Percentiles rank a stretch among this genome's conserved stretches.
These are phyloP conservation scores for Kalaharituber pfeilii DNA, from an alignment of 2,329 filamentous ascomycete genomes.

Conservation along the genomic window DNA sequence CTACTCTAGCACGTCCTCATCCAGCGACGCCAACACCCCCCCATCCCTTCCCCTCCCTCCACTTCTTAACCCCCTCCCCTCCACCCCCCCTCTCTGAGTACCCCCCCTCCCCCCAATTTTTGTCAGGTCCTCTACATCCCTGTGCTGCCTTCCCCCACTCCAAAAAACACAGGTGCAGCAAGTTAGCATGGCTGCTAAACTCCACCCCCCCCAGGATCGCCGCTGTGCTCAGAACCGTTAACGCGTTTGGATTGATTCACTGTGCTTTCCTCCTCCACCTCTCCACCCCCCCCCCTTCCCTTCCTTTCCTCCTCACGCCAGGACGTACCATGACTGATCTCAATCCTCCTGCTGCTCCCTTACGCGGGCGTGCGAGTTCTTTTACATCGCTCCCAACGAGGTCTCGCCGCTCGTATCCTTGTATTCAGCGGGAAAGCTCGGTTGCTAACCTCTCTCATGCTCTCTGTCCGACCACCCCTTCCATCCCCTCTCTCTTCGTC, in stretches of 20 bases:
- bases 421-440: background rate
- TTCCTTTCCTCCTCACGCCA: background rate
- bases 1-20: background rate
- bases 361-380: background rate
- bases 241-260: slow-evolving; percentile 1
- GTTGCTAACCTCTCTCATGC: background rate
- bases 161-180: background rate
- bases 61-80: background rate
- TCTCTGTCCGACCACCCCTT: background rate
- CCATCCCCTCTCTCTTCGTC: background rate
- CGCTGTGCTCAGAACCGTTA: background rate
- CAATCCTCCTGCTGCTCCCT: background rate
- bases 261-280: background rate
- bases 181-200: background rate
- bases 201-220: background rate
- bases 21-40: background rate
- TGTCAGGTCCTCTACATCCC: background rate
- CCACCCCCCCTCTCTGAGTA: background rate
- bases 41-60: background rate
- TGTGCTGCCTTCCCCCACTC: background rate
- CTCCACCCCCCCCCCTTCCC: background rate
- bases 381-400: background rate
- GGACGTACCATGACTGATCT: background rate
- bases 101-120: background rate
- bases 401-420: background rate